Percentiles rank a stretch among this genome's conserved stretches.
Conservation (phyloP, 352 stramenopile genomes). For the Phytophthora uliginosa region DNA sequence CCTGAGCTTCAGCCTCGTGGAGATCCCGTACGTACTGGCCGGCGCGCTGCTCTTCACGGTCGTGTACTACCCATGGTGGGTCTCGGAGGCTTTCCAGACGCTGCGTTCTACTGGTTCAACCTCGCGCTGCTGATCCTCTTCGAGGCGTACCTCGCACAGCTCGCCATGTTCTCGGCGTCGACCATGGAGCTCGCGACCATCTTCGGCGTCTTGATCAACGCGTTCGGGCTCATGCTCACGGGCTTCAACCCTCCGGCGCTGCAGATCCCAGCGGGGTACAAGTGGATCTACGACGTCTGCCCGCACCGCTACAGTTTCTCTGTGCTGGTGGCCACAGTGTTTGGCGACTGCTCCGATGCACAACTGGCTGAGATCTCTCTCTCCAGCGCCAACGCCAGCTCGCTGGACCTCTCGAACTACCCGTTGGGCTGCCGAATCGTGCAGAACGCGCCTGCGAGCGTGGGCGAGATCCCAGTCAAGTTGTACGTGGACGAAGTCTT, state of each 20-base stretch:
- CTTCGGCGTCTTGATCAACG: conserved; percentile 35
- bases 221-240: conserved; percentile 45
- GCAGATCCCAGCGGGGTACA: conserved; percentile 43
- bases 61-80: conserved; percentile 43
- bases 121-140: conserved; percentile 36
- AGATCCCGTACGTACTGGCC: conserved; percentile 7
- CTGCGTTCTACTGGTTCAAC: conserved; percentile 38
- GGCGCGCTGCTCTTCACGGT: conserved; percentile 1
- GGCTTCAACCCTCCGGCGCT: conserved; percentile 44
- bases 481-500: conserved; percentile 38
- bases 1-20: conserved; percentile 4
- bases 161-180: conserved; percentile 30
- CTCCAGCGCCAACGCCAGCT: background rate
- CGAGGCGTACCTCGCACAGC: conserved; percentile 37
- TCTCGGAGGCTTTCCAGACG: conserved; percentile 38
- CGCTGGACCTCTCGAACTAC: conserved; percentile 9
- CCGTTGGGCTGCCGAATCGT: conserved; percentile 36
- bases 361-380: conserved; percentile 23
- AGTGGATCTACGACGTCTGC: conserved; percentile 47
- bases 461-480: conserved; percentile 31
- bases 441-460: conserved; percentile 22
- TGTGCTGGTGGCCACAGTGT: conserved; percentile 36
- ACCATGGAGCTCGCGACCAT: conserved; percentile 35
- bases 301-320: conserved; percentile 43
- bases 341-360: conserved; percentile 35